Evolutionary conservation across 2,329 filamentous ascomycete genomes (phyloP), one percentile per base, ranked within the genome.

Genomic region (Ascocoryne sarcoides): DNA sequence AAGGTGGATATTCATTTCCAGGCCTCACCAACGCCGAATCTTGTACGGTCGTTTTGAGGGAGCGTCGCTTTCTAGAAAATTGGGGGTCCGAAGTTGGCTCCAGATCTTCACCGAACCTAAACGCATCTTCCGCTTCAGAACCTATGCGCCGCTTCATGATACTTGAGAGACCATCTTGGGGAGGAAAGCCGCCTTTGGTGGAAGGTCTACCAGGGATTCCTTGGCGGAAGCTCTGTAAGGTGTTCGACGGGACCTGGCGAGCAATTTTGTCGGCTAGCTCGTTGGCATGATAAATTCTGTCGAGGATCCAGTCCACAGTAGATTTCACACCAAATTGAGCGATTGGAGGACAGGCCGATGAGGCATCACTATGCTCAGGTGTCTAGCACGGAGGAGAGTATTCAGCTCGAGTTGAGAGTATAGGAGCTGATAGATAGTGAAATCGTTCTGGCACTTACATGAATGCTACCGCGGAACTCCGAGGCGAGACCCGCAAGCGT

Each of bases 391-490:
- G n/a, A n/a, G n/a, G n/a, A n/a, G n/a, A n/a, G n/a, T n/a, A n/a
- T n/a, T n/a, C n/a, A n/a, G n/a, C n/a, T n/a, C n/a, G n/a, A n/a
- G n/a, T n/a, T n/a, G n/a, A n/a, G n/a, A n/a, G n/a, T n/a, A n/a
- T n/a, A n/a, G n/a, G n/a, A n/a, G n/a, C n/a, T n/a, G n/a, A n/a
- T n/a, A n/a, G n/a, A n/a, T n/a, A n/a, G n/a, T n/a, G n/a, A n/a
- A n/a, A n/a, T n/a, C n/a, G n/a, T n/a, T n/a, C n/a, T n/a, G n/a
- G 39, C 29, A 55, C 53, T 54, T 43, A 58, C 55, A 46, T 44
- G 44, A 48, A 44, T 49, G 36, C 45, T 40, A 45, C 40, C 45
- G 40, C 47, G 50, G 30, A 49, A 45, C 14, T 50, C 49, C 42
- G 51, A 47, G 29, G 50, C 46, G 42, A 53, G 49, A 36, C 52